Base-by-base conservation (phyloP, 163 green algal species). In the Scenedesmus sp. region DNA sequence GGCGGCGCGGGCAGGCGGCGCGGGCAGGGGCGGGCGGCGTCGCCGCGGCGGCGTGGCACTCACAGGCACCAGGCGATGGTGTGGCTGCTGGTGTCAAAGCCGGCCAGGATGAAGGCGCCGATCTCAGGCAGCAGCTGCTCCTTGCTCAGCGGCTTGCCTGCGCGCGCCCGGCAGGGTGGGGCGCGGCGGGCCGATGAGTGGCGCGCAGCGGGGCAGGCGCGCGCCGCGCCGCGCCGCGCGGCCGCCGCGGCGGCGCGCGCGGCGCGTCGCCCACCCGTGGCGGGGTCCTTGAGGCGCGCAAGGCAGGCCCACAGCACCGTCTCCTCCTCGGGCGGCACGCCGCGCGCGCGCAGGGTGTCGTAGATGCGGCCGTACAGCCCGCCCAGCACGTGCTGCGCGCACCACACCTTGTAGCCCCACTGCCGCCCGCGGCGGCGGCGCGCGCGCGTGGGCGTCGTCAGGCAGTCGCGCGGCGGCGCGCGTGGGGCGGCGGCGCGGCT, bases 61-160 rank as follows among this genome's bases (percentile, higher is more conserved):
- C 56, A 82, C 77, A 83, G 77, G 66, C 57, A 73, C 77, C 85
- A 90, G 7, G 80, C 85, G 50, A 90, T 80, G 26, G 76, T 86
- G 77, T 90, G 85, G 56, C 47, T 78, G 15, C 57, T 80, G 36
- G 85, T 90, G 83, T 90, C 85, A 39, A 88, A 90, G 48, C 83
- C 83, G 1, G 83, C 85, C 71, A 90, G 84, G 70, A 90, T 81
- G 34, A 90, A 78, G n/a, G 83, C 85, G 2, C 85, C 85, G 39
- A 90, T 85, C 80, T 90, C 85, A 15, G 85, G 83, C 4, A 88
- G 58, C 45, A 90, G 63, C 72, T 74, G 45, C 28, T 80, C 50
- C 14, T 76, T 71, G 51, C 36, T 58, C 56, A 90, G 65, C 15
- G 60, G 83, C 42, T 65, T 33, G 34, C 81, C 81, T 10, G 10